These are phyloP conservation scores for Ramalina intermedia DNA, from an alignment of 495 filamentous ascomycete species.

Conservation along the genomic window DNA sequence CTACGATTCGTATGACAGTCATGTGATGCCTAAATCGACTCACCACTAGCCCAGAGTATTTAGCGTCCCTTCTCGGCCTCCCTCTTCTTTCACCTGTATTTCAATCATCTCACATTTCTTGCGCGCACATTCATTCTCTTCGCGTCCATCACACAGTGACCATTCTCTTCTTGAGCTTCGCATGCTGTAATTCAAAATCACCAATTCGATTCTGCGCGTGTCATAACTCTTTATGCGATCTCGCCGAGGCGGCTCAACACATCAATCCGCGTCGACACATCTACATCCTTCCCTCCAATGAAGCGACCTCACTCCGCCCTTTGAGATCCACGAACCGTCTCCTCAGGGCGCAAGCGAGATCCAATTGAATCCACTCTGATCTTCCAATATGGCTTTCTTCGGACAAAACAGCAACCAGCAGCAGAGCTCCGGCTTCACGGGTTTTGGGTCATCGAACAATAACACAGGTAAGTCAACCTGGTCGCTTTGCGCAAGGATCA, in stretches of 20 bases:
- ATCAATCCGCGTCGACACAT: neutral
- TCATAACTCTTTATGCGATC: no score
- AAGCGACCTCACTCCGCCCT: neutral
- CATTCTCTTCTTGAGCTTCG: no score
- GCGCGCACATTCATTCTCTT: no score
- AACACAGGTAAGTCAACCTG: slow-evolving; percentile 25
- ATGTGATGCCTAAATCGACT: slow-evolving; percentile 1
- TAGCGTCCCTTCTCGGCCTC: neutral
- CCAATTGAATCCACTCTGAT: neutral
- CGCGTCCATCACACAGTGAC: no score
- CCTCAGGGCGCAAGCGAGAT: neutral
- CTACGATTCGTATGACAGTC: neutral
- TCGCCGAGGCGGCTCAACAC: neutral
- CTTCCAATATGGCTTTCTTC: slow-evolving; percentile 36
- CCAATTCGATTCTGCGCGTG: no score
- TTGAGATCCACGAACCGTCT: neutral
- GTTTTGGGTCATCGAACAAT: slow-evolving; percentile 41
- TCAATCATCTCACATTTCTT: no score
- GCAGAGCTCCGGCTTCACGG: slow-evolving; percentile 37
- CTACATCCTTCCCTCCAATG: neutral
- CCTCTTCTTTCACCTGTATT: neutral
- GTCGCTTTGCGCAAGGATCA: neutral
- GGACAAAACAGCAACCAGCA: slow-evolving; percentile 40
- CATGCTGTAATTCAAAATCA: no score
- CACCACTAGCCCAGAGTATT: neutral